Base-by-base conservation (phyloP, 1,139 yeast species). In the Lodderomyces elongisporus region DNA sequence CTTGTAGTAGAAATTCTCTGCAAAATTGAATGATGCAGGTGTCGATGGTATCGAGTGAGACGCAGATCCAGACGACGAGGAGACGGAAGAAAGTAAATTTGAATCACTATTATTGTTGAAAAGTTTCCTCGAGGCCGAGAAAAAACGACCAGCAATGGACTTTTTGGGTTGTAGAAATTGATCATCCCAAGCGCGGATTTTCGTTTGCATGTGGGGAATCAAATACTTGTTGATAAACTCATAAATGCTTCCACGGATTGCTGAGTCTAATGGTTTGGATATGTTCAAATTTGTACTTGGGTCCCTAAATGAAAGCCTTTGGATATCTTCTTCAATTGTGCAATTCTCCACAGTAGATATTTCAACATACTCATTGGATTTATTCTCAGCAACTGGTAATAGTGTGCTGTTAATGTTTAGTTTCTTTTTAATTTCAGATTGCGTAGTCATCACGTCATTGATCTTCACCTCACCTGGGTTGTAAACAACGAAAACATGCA, bases 151-250 rank as follows among this genome's bases (percentile, higher is more conserved):
- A 0, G 95, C 74, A 16, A 85, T 63, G 23, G 89, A 81, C 42
- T 78, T 72, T 42, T 85, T 70, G 14, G 91, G 81, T 27, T 78
- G 75, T 17, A 81, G 76, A 30, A 73, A 55, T 45, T 77, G 81
- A 47, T 88, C 89, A 49, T 80, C 84, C 95, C 95, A 82, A n/a
- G 72, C 48, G 35, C 81, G 65, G 28, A 85, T 69, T 52, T 85
- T 74, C 33, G 68, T 58, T 49, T 84, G 89, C 94, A 87, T 83
- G 51, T 78, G 87, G 1, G 95, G 91, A 2, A 84, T 66, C 34
- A 87, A 59, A 39, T 66, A 64, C 45, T 73, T 74, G 32, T 70
- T 70, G 7, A 81, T 68, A 33, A 78, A 62, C 25, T 80, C 85
- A 37, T 69, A 60, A 7, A 81, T 48, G 34, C 67, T 64, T 6